Percentiles rank a stretch among this genome's conserved stretches.
Evolutionary conservation across 1,139 yeast species (phyloP).

Genomic region (Candida sp.): DNA sequence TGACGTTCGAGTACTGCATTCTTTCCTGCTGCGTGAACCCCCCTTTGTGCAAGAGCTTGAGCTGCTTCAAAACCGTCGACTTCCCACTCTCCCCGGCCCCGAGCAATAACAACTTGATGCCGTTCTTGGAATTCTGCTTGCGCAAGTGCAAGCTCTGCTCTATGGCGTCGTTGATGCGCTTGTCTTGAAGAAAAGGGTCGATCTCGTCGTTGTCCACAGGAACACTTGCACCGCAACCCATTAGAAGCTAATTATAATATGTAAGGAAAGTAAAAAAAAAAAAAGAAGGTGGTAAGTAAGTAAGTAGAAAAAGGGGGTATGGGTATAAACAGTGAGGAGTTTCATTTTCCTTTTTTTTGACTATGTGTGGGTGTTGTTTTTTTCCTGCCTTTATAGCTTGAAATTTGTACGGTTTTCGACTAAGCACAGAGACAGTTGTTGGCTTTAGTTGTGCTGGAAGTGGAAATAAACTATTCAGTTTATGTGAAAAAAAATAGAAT

Average conservation of each 20-base stretch:
- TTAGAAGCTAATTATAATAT: background rate
- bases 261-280: background rate
- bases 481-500: background rate
- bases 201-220: constrained; percentile 45
- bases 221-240: constrained; percentile 75
- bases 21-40: constrained; percentile 87
- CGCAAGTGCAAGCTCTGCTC: constrained; percentile 65
- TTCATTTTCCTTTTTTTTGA: background rate
- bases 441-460: background rate
- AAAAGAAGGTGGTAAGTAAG: background rate
- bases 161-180: constrained; percentile 64
- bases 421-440: too few relatives aligned
- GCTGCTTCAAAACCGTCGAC: constrained; percentile 93
- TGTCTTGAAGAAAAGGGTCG: constrained; percentile 55
- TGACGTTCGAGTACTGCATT: constrained; percentile 82
- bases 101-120: constrained; percentile 68
- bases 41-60: constrained; percentile 83
- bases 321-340: background rate
- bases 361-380: background rate
- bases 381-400: background rate
- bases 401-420: too few relatives aligned
- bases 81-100: constrained; percentile 99
- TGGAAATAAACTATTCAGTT: background rate
- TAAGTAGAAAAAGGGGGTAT: background rate
- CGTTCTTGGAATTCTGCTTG: constrained; percentile 50